Conservation (phyloP, 805 yeast genomes). For the Myxozyma sirexii region DNA sequence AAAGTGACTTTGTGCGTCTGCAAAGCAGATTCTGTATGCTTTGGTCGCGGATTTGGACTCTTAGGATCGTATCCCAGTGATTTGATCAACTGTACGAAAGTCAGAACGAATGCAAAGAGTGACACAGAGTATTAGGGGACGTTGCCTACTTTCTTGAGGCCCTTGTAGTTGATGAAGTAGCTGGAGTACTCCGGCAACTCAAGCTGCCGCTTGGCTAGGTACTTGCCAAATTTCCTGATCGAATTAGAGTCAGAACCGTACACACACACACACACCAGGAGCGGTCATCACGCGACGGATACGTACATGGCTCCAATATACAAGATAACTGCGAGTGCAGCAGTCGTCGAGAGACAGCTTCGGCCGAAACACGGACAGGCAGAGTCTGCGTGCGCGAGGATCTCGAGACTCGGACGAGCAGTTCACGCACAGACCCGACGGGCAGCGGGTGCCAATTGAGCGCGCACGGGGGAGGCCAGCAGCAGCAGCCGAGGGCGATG, state of each 20-base stretch:
- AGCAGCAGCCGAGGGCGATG: no score
- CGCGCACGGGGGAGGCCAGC: constrained; percentile 2
- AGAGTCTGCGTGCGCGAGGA: not conserved
- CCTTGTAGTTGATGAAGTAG: constrained; percentile 92
- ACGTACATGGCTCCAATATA: not conserved
- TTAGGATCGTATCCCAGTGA: constrained; percentile 58
- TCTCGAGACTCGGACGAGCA: not conserved
- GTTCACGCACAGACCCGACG: constrained; percentile 5
- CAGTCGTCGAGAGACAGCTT: no score
- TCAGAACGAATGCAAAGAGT: not conserved
- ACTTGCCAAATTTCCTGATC: constrained; percentile 87
- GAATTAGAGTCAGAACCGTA: not conserved
- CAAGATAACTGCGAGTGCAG: no score
- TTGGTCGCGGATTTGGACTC: constrained; percentile 30
- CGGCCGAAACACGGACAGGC: no score
- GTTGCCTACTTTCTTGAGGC: constrained; percentile 63
- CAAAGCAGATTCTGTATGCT: constrained; percentile 54
- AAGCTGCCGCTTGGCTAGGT: constrained; percentile 88
- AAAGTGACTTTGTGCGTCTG: constrained; percentile 89
- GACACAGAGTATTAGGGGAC: not conserved
- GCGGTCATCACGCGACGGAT: not conserved
- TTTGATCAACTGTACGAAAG: constrained; percentile 60
- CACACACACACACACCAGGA: not conserved
- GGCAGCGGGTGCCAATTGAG: constrained; percentile 4
- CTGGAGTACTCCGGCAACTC: constrained; percentile 95